These are phyloP conservation scores for Blastomyces parvus DNA, from an alignment of 2,329 filamentous ascomycete species.

Conservation along the genomic window DNA sequence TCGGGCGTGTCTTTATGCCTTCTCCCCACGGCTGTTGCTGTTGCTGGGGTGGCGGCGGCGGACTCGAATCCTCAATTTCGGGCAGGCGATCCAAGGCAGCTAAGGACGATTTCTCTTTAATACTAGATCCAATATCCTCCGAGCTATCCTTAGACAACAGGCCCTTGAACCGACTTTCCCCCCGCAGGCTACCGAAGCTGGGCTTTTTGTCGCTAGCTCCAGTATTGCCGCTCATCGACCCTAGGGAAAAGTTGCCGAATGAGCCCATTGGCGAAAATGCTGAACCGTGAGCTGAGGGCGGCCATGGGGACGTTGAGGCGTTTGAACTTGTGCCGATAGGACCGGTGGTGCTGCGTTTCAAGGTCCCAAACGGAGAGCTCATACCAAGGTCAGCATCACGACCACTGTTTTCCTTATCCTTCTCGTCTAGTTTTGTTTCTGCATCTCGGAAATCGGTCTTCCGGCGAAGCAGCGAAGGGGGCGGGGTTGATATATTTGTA, in stretches of 20 bases:
- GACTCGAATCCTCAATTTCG: constrained; percentile 41
- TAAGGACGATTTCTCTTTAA: constrained; percentile 48
- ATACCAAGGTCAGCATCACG: constrained; percentile 33
- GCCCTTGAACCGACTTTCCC: constrained; percentile 78
- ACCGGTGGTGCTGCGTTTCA: constrained; percentile 49
- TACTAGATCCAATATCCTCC: constrained; percentile 49
- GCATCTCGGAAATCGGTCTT: constrained; percentile 53
- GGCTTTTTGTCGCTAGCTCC: constrained; percentile 61
- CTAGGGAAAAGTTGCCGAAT: constrained; percentile 82
- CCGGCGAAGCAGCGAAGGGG: constrained; percentile 50
- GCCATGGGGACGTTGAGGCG: constrained; percentile 44
- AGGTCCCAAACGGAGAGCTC: constrained; percentile 42
- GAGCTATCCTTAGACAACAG: constrained; percentile 67
- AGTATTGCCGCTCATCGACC: constrained; percentile 40
- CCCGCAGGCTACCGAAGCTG: constrained; percentile 55
- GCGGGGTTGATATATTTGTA: constrained; percentile 49
- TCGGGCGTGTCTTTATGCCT: constrained; percentile 37
- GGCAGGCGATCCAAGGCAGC: constrained; percentile 45
- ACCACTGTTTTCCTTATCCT: constrained; percentile 34
- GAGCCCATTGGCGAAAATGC: constrained; percentile 66
- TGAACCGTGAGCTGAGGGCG: constrained; percentile 47
- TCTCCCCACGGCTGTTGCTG: constrained; percentile 39
- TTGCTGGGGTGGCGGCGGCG: constrained; percentile 28
- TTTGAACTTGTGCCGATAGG: constrained; percentile 35
- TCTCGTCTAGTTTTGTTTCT: constrained; percentile 38